A percentile compares a stretch with the other conserved stretches of the same genome.
Evolutionary conservation across 2,329 filamentous ascomycete genomes (phyloP).

Genomic region (Cladobotryum protrusum): DNA sequence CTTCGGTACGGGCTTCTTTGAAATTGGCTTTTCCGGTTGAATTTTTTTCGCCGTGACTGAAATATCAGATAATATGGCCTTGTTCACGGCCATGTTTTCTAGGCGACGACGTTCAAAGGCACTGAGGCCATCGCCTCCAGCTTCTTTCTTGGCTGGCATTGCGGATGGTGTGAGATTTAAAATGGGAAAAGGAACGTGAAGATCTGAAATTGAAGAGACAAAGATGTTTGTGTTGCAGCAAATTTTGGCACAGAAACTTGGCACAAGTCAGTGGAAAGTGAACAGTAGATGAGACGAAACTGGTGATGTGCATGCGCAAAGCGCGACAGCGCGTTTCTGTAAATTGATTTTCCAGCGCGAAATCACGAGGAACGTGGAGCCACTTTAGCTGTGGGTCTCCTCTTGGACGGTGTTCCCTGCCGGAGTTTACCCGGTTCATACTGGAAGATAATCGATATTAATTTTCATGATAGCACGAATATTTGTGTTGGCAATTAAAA

Average conservation of each 20-base stretch:
- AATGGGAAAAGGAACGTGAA: background rate
- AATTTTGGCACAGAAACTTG: background rate
- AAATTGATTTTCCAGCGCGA: conserved; percentile 26
- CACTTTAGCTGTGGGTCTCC: background rate
- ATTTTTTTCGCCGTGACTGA: conserved; percentile 63
- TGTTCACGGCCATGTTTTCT: conserved; percentile 82
- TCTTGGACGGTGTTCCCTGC: background rate
- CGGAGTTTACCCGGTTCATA: background rate
- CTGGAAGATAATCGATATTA: background rate
- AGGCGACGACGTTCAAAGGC: conserved; percentile 81
- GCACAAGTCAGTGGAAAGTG: conserved; percentile 1
- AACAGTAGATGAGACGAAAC: background rate
- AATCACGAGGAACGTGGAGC: conserved; percentile 22
- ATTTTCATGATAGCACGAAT: background rate
- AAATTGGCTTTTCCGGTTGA: conserved; percentile 42
- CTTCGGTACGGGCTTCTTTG: conserved; percentile 41
- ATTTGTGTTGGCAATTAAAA: background rate
- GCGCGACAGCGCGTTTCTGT: conserved; percentile 9
- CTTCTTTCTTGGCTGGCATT: conserved; percentile 43
- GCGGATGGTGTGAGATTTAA: background rate
- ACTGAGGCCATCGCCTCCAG: conserved; percentile 55
- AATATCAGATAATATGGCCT: conserved; percentile 72
- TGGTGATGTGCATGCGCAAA: background rate
- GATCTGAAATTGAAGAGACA: background rate
- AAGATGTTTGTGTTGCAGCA: too few species aligned